phyloP scores from a whole-genome alignment of 257 asterid genomes.

The Gardenia jasminoides region DNA sequence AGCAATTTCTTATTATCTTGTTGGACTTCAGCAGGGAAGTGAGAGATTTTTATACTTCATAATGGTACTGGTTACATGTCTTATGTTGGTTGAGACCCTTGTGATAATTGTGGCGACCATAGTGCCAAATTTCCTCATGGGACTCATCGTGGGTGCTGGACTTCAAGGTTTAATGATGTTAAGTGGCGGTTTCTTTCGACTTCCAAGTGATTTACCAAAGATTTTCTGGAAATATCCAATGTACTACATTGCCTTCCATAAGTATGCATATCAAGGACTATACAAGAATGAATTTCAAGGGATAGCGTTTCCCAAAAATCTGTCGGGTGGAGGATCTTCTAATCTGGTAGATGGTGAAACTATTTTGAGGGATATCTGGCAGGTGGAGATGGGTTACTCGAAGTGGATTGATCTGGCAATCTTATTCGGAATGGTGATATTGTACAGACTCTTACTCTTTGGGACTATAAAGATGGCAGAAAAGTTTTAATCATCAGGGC shows the following conservation, averaged over 20 bases:
- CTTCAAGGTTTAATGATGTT: conserved; percentile 12
- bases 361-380: conserved; percentile 8
- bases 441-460: background rate
- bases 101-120: conserved; percentile 64
- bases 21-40: conserved; percentile 39
- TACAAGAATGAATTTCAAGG: conserved; percentile 18
- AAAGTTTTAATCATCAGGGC: background rate
- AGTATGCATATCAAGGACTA: conserved; percentile 13
- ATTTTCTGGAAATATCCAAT: conserved; percentile 22
- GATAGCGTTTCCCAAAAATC: background rate
- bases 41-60: conserved; percentile 37
- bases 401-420: conserved; percentile 14
- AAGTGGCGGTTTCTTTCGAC: conserved; percentile 22
- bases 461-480: background rate
- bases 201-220: conserved; percentile 12
- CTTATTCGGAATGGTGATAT: conserved; percentile 4
- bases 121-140: conserved; percentile 35
- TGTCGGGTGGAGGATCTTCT: background rate
- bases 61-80: conserved; percentile 40
- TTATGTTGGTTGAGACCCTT: conserved; percentile 64
- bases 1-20: conserved; percentile 46
- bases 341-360: background rate
- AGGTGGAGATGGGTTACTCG: conserved; percentile 7
- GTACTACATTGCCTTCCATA: conserved; percentile 12
- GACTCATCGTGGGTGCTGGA: conserved; percentile 5